Evolutionary conservation across 768 basidiomycete genomes (phyloP), one percentile per base, ranked within the genome.

Genomic region (Kwoniella dejecticola): DNA sequence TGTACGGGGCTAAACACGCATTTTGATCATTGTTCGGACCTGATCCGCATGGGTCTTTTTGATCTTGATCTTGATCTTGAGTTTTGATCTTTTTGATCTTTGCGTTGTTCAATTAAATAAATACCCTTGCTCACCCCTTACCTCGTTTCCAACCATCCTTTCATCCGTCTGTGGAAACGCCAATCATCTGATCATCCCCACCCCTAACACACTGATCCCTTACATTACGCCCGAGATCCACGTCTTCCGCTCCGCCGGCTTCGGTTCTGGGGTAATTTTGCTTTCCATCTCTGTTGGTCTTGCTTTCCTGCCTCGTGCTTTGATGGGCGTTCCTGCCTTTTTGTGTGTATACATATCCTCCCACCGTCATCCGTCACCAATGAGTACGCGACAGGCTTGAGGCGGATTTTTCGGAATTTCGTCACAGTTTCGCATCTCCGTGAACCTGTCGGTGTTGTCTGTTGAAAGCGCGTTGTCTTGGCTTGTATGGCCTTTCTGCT

Each of bases 41-140:
- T 50, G 31, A 50, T 36, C 48, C 48, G 48, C 48, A 50, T 7
- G 48, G 45, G 24, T 47, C n/a, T 23, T 7, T 47, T 47, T 11
- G 24, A 27, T 47, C 41, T 42, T 47, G 45, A 47, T 50, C 17
- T n/a, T n/a, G n/a, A n/a, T n/a, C n/a, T n/a, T n/a, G n/a, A n/a
- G n/a, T n/a, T n/a, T n/a, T n/a, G 45, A 17, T 47, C n/a, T 23
- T 7, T 47, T 47, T 11, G 24, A 27, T 47, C 41, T 42, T 47
- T 50, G 11, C 15, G 19, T 24, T 47, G 15, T 47, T 47, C 21
- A 23, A 1, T 47, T 13, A 47, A 26, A 23, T 19, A 42, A 42
- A 12, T 5, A 42, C 41, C 41, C 41, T 19, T 42, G 11, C 41
- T 42, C 17, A 12, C 19, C 17, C 41, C 19, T 8, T 12, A 13